Conservation (phyloP, 2,329 filamentous ascomycete species). For the Huntiella savannae region DNA sequence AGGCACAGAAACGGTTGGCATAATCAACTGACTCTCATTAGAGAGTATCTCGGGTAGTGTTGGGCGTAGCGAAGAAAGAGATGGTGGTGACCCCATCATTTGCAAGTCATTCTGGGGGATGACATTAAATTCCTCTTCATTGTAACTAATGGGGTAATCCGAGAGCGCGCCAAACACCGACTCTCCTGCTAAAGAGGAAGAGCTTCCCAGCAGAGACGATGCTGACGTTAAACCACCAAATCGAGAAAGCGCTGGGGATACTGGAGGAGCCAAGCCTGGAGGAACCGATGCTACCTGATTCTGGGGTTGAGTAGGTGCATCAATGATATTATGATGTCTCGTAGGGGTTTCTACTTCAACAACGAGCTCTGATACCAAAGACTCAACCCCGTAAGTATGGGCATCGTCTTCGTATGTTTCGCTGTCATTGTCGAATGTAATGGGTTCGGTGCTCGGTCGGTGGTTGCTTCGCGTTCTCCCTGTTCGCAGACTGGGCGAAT, state of each 20-base stretch:
- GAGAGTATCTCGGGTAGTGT: too few species aligned
- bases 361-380: slow-evolving; percentile 1
- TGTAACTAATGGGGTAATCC: slow-evolving; percentile 16
- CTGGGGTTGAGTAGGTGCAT: not conserved
- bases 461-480: too few species aligned
- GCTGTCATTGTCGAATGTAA: too few species aligned
- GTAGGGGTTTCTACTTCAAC: not conserved
- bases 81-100: too few species aligned
- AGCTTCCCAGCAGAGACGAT: slow-evolving; percentile 20
- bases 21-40: slow-evolving; percentile 55
- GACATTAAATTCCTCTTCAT: not conserved
- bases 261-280: not conserved
- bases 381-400: slow-evolving; percentile 5
- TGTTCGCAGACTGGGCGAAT: too few species aligned
- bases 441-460: too few species aligned
- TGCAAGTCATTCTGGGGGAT: not conserved
- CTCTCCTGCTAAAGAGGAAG: slow-evolving; percentile 31
- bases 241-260: slow-evolving; percentile 16
- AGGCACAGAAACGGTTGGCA: slow-evolving; percentile 90
- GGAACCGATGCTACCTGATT: not conserved
- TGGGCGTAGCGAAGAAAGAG: too few species aligned
- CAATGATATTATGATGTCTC: not conserved
- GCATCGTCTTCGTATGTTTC: not conserved
- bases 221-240: slow-evolving; percentile 11
- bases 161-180: slow-evolving; percentile 31